Evolutionary conservation across 805 yeast species (phyloP).

Genomic region (Ogataea wickerhamii): DNA sequence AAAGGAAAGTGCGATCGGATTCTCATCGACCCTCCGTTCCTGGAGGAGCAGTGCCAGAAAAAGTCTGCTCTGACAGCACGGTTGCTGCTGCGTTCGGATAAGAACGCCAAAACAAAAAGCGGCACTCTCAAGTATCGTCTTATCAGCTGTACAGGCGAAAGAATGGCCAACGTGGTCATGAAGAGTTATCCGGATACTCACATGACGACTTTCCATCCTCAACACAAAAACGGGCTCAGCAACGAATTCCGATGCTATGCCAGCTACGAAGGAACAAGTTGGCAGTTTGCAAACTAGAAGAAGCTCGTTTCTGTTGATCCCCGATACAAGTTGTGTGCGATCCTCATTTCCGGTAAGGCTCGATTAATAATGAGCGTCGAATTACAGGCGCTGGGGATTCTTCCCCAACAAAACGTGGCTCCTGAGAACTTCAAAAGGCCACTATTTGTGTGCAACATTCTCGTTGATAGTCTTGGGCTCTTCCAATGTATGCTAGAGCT

Average conservation of each 20-base stretch:
- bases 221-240: slow-evolving; percentile 79
- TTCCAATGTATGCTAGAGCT: no score
- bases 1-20: slow-evolving; percentile 65
- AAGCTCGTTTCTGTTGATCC: no score
- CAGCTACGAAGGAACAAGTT: slow-evolving; percentile 60
- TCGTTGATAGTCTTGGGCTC: no score
- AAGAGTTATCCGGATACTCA: slow-evolving; percentile 60
- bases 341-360: no score
- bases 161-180: slow-evolving; percentile 66
- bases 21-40: slow-evolving; percentile 84
- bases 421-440: no score
- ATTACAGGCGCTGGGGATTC: no score
- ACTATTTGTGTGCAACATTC: no score
- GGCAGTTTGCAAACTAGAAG: no score
- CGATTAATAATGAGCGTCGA: no score
- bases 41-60: slow-evolving; percentile 76
- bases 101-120: slow-evolving; percentile 32
- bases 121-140: slow-evolving; percentile 47
- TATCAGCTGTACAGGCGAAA: slow-evolving; percentile 85
- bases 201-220: slow-evolving; percentile 69
- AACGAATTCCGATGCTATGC: slow-evolving; percentile 89
- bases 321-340: no score
- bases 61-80: slow-evolving; percentile 66
- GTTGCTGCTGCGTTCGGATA: slow-evolving; percentile 46
- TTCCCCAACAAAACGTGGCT: no score